Base-by-base conservation (phyloP, 2,329 filamentous ascomycete species). In the Gnomoniopsis smithogilvyi region DNA sequence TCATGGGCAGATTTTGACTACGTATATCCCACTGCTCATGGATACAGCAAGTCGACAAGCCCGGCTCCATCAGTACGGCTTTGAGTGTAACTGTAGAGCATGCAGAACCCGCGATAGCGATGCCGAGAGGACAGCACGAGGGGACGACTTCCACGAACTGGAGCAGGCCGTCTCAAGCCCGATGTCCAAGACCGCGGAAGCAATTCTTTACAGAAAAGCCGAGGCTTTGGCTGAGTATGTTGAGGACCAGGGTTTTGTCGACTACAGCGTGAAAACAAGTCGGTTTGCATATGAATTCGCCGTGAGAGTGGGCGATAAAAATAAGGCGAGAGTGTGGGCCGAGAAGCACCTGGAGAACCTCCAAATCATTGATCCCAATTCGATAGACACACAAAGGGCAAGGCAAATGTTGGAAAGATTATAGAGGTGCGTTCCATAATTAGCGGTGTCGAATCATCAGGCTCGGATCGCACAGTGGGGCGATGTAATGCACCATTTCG, bases 201-300 rank as follows among this genome's bases (percentile, higher is more conserved):
- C n/a, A 14, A 15, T 22, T 6, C 54, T 47, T n/a, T 38, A 56
- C 46, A 46, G 12, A 14, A 41, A 33, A 10, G 58, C 58, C 17
- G 36, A 59, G 30, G 26, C 36, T 2, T 53, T 67, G 34, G 64
- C 62, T 17, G 38, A 58, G 17, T 66, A 80, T 84, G 56, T 66
- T 21, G 54, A 56, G 10, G 48, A 51, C 3, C 51, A 60, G 15
- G 64, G 63, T 0, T 62, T 66, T 22, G 60, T 59, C 17, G 64
- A 66, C 51, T 66, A 66, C 43, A 52, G 53, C 36, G 62, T 60
- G 30, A 59, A 53, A 21, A 65, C 63, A 17, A 65, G 61, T 48
- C 56, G 50, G 15, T 34, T 66, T 30, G 64, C 59, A 2, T 55
- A 62, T 30, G 58, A 64, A 26, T 58, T 56, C 43, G 53, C 63